Evolutionary conservation across 805 yeast species (phyloP), one percentile per base, ranked within the genome.

Genomic region (Candida orba): DNA sequence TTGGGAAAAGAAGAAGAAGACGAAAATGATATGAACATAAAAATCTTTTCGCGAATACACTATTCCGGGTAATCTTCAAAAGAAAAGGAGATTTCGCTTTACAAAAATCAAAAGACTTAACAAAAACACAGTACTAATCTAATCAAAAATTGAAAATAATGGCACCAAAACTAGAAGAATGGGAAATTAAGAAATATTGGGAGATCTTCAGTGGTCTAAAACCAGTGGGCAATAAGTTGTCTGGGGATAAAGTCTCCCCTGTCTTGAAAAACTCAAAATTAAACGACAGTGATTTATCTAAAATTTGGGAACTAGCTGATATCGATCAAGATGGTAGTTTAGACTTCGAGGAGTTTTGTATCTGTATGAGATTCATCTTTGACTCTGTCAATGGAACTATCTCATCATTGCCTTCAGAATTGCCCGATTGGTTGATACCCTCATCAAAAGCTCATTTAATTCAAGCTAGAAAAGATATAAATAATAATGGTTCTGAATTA

Each of bases 131-230:
- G 15, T 8, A 23, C 14, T 8, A 10, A 33, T 25, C 8, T n/a
- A 13, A 15, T n/a, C n/a, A 40, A 35, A 23, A 23, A n/a, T 35
- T 23, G 29, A 24, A 12, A 15, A 39, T 15, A 42, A 57, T 55
- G 60, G 44, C 58, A 22, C 89, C 91, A 23, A 79, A 84, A 49
- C 67, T 89, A 48, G 96, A 88, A 63, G 93, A 89, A 54, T 89
- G 95, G 84, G 99, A 93, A 66, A 89, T 90, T 56, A 84, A 89
- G 58, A 91, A 91, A 67, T 93, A 89, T 72, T 93, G 99, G 99
- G 95, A 93, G 65, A 90, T 93, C 38, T 93, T 93, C 71, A 79
- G 83, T 51, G 95, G 96, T 13, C 76, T 93, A 56, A 77, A 78
- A 50, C 99, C 99, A 0, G 78, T 67, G 31, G 76, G 79, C 43